Percentiles rank a stretch among this genome's conserved stretches.
These are phyloP conservation scores for Penicillium crustosum DNA, from an alignment of 2,329 filamentous ascomycete species.

Conservation along the genomic window DNA sequence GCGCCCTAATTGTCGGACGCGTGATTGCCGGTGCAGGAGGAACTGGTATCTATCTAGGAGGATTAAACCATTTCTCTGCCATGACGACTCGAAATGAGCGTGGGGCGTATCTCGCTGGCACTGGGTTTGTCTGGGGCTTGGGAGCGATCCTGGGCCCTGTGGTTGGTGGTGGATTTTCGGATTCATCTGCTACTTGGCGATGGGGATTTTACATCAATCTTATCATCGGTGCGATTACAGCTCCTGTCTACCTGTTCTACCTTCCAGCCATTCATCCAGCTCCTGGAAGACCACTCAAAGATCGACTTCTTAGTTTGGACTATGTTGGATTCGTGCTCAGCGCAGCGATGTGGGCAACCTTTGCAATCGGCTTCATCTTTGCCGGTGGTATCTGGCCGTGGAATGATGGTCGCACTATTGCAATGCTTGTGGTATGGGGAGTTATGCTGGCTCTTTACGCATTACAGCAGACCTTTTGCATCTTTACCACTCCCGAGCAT, in stretches of 20 bases:
- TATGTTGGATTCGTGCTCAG: neutral
- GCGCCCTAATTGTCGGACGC: constrained; percentile 48
- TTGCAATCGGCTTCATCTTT: neutral
- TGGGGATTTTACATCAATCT: constrained; percentile 57
- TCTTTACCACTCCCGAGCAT: constrained; percentile 47
- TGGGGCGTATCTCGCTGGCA: constrained; percentile 29
- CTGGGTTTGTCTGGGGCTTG: constrained; percentile 33
- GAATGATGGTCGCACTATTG: neutral
- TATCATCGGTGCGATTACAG: constrained; percentile 42
- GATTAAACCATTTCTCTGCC: neutral
- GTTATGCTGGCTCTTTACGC: constrained; percentile 34
- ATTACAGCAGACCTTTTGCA: constrained; percentile 46
- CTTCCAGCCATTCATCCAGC: too few species aligned
- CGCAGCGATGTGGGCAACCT: neutral
- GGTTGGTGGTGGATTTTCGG: constrained; percentile 38
- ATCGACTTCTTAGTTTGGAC: neutral
- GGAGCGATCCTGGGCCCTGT: constrained; percentile 39
- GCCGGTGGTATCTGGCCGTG: neutral
- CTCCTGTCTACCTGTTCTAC: too few species aligned
- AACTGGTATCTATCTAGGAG: constrained; percentile 31
- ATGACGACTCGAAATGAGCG: neutral
- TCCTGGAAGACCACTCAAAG: neutral
- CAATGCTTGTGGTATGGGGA: neutral
- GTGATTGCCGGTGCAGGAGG: constrained; percentile 38
- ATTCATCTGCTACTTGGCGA: constrained; percentile 29